These are phyloP conservation scores for Nidularia pulvinata DNA, from an alignment of 768 basidiomycete species.

Conservation along the genomic window DNA sequence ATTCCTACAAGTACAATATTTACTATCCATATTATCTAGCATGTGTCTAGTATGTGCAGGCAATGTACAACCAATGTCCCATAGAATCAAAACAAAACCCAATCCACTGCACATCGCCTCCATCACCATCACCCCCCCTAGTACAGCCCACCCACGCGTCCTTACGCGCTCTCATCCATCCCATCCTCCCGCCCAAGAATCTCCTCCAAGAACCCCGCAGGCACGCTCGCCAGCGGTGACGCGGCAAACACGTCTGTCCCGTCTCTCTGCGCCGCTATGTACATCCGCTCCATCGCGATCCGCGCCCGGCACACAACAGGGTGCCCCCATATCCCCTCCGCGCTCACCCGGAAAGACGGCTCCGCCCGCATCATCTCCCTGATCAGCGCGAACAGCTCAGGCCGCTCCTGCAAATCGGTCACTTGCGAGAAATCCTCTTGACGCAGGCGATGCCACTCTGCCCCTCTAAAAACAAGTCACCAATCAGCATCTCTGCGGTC, in stretches of 20 bases:
- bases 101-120: not conserved
- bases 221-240: constrained; percentile 61
- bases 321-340: constrained; percentile 58
- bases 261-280: constrained; percentile 26
- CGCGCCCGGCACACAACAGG: constrained; percentile 66
- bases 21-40: too few relatives aligned
- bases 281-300: constrained; percentile 56
- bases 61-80: not conserved
- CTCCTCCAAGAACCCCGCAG: constrained; percentile 62
- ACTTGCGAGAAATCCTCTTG: constrained; percentile 91
- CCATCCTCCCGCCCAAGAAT: constrained; percentile 38
- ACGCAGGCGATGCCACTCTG: constrained; percentile 92
- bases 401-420: constrained; percentile 57
- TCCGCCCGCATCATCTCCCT: constrained; percentile 78
- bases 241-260: constrained; percentile 48
- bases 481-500: constrained; percentile 16
- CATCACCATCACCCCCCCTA: too few relatives aligned
- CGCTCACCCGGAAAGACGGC: constrained; percentile 55
- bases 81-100: not conserved
- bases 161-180: too few relatives aligned
- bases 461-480: constrained; percentile 59
- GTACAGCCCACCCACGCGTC: too few relatives aligned
- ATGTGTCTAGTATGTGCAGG: too few relatives aligned
- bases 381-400: constrained; percentile 68
- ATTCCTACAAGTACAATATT: too few relatives aligned